Evolutionary conservation across 495 filamentous ascomycete species (phyloP).

Genomic region (Talaromyces adpressus): DNA sequence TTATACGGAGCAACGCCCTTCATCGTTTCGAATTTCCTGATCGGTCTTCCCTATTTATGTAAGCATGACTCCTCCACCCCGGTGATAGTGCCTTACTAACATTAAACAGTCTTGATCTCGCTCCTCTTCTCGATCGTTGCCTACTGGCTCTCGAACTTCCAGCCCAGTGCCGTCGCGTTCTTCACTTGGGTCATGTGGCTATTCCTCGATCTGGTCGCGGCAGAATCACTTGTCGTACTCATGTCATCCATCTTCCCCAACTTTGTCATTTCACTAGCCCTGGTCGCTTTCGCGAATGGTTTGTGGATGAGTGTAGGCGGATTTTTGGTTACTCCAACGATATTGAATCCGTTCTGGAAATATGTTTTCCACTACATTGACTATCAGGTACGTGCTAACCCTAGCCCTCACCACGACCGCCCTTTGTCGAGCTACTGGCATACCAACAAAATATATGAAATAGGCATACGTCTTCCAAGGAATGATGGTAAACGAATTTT

Average conservation of each 20-base stretch:
- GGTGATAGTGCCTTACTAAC: neutral
- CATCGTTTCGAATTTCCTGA: slow-evolving; percentile 70
- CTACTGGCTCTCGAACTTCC: slow-evolving; percentile 78
- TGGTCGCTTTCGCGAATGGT: slow-evolving; percentile 76
- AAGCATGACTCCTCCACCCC: neutral
- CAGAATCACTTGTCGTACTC: slow-evolving; percentile 73
- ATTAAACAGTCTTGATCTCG: slow-evolving; percentile 6
- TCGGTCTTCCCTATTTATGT: slow-evolving; percentile 70
- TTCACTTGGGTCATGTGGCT: slow-evolving; percentile 81
- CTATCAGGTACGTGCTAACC: slow-evolving; percentile 46
- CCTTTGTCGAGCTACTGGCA: neutral
- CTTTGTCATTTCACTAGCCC: slow-evolving; percentile 69
- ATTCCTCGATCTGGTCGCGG: slow-evolving; percentile 75
- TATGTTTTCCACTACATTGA: slow-evolving; percentile 84
- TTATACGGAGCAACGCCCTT: slow-evolving; percentile 69
- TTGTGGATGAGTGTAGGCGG: slow-evolving; percentile 81
- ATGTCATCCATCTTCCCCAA: slow-evolving; percentile 64
- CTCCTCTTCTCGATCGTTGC: slow-evolving; percentile 61
- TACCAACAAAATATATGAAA: neutral
- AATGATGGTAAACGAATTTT: slow-evolving; percentile 87
- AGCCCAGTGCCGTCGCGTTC: slow-evolving; percentile 55
- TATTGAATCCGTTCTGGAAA: slow-evolving; percentile 74
- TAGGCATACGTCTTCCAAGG: slow-evolving; percentile 75
- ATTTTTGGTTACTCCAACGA: slow-evolving; percentile 64
- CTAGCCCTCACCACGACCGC: neutral